phyloP scores from a whole-genome alignment of 2,329 filamentous ascomycete species.

The Tolypocladium tropicale region DNA sequence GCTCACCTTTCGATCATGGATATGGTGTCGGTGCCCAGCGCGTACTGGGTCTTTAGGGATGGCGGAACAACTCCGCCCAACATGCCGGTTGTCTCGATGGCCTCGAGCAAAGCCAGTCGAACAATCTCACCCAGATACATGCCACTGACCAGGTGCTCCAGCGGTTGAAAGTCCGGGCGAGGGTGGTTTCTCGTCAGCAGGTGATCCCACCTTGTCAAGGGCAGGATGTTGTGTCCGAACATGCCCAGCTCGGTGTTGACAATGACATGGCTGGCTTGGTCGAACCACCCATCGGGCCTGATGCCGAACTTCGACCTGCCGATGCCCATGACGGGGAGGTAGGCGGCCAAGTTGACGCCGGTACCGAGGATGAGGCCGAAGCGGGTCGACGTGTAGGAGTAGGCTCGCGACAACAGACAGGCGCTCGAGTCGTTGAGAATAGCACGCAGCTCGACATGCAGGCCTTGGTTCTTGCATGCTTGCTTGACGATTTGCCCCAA shows the following conservation, averaged over 20 bases:
- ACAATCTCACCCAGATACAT: conserved; percentile 58
- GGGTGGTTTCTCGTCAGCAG: conserved; percentile 41
- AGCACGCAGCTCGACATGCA: conserved; percentile 45
- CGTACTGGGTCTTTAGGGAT: conserved; percentile 41
- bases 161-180: conserved; percentile 49
- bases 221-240: conserved; percentile 50
- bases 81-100: conserved; percentile 41
- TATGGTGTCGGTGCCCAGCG: conserved; percentile 50
- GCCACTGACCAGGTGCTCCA: conserved; percentile 54
- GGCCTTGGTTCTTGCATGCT: conserved; percentile 38
- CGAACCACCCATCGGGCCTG: conserved; percentile 45
- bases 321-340: conserved; percentile 49
- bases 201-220: conserved; percentile 51
- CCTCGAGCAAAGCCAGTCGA: conserved; percentile 47
- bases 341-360: conserved; percentile 55
- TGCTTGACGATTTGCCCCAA: conserved; percentile 46
- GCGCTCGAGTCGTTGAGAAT: conserved; percentile 60
- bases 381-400: conserved; percentile 45
- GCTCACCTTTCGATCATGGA: conserved; percentile 47
- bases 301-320: conserved; percentile 44
- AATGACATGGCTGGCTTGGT: conserved; percentile 49
- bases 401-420: conserved; percentile 55
- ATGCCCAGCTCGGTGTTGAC: conserved; percentile 59
- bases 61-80: conserved; percentile 47
- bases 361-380: conserved; percentile 59